Base-by-base conservation (phyloP, 2,329 filamentous ascomycete genomes). In the Penicillium digitatum region DNA sequence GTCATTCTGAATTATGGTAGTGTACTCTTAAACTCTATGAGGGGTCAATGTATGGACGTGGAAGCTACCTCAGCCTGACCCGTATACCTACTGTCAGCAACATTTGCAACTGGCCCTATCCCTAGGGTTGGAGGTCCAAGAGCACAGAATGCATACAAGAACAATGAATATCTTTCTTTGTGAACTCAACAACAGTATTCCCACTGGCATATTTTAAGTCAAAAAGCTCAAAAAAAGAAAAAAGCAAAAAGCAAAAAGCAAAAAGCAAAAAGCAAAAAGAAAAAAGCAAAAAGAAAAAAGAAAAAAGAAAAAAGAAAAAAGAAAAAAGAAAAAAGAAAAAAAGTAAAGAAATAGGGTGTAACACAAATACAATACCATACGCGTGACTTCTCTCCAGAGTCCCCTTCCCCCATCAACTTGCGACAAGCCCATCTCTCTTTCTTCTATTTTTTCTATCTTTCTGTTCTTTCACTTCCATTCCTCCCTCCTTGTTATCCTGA, bases 331-430 rank as follows among this genome's bases (percentile, higher is more conserved):
- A 11, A 5, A 3, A 26, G 16, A 3, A 26, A n/a, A 12, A 18
- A 16, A n/a, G 18, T 24, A 51, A 26, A 31, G 24, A 26, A 39
- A 27, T 16, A 52, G 43, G 32, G 44, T 54, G 51, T 54, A 48
- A 54, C 51, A 37, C 31, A 34, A 53, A 54, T 54, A 55, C 47
- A 44, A 37, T 55, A 55, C 52, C 38, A 45, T 55, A 55, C 52
- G 52, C 52, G 52, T 54, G 52, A 55, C 52, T 51, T 46, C 39
- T 43, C 39, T 35, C 51, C 14, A 27, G 32, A 35, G n/a, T 29
- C 4, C 12, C 46, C 37, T 26, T 22, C 24, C 26, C 42, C 42
- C 26, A 31, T 51, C 52, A 51, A 54, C 52, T 45, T 54, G 46
- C 46, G 40, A 54, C 47, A 34, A 52, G 54, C 20, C 54, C 42